Conservation (phyloP, 2,329 filamentous ascomycete genomes). For the Penicillium freii region DNA sequence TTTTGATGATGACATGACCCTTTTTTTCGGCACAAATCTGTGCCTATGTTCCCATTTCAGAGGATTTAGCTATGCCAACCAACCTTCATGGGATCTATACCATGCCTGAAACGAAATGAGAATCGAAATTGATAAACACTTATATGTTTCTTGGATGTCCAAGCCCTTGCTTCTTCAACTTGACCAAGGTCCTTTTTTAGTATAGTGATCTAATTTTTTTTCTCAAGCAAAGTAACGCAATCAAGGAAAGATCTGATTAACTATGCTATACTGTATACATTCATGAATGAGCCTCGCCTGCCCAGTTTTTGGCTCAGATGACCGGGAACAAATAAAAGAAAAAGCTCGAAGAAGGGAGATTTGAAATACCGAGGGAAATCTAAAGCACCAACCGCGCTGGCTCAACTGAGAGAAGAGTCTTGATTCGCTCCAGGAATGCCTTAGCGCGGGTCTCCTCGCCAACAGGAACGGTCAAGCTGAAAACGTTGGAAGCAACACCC, state of each 20-base stretch:
- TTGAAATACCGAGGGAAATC: slow-evolving; percentile 15
- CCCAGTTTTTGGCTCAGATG: slow-evolving; percentile 14
- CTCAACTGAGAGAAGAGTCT: slow-evolving; percentile 76
- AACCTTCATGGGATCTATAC: background rate
- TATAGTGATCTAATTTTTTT: background rate
- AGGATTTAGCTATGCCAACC: background rate
- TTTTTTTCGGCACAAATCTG: background rate
- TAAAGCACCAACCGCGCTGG: slow-evolving; percentile 69
- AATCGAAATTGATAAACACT: background rate
- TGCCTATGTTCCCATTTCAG: background rate
- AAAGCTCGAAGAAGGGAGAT: slow-evolving; percentile 12
- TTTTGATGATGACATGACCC: slow-evolving; percentile 33
- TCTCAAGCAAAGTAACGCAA: slow-evolving; percentile 9
- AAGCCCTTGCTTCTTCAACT: too few relatives aligned
- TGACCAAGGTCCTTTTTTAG: too few relatives aligned
- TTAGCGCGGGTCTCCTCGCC: slow-evolving; percentile 78
- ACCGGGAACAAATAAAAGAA: slow-evolving; percentile 19
- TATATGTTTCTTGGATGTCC: background rate
- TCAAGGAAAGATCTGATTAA: slow-evolving; percentile 24
- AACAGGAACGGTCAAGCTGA: slow-evolving; percentile 75
- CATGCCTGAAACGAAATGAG: background rate
- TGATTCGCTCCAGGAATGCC: slow-evolving; percentile 81
- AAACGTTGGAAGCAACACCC: slow-evolving; percentile 64
- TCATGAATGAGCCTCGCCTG: slow-evolving; percentile 11
- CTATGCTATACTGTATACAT: slow-evolving; percentile 31